A percentile compares a stretch with the other conserved stretches of the same genome.
Conservation (phyloP, 352 stramenopile genomes). For the Phytophthora vignae region DNA sequence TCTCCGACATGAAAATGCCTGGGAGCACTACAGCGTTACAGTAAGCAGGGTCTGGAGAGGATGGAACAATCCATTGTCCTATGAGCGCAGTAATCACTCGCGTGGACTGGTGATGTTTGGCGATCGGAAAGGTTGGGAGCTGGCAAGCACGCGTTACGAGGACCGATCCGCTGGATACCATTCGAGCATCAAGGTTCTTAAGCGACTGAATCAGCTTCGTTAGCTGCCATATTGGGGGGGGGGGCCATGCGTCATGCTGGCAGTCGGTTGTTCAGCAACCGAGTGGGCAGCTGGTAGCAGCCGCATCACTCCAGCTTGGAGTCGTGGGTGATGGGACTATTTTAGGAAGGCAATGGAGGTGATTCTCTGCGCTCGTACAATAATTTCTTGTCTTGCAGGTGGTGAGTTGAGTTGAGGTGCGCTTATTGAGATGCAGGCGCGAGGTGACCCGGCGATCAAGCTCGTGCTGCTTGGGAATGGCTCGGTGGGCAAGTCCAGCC, state of each 20-base stretch:
- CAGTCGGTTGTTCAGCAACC: constrained; percentile 4
- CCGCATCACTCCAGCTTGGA: too few relatives aligned
- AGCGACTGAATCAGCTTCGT: constrained; percentile 27
- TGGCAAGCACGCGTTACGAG: constrained; percentile 1
- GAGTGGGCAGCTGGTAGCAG: too few relatives aligned
- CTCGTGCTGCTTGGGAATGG: constrained; percentile 88
- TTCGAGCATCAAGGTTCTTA: constrained; percentile 14
- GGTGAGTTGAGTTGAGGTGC: constrained; percentile 2
- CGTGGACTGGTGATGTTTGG: constrained; percentile 16
- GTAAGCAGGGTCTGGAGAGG: constrained; percentile 27
- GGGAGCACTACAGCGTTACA: constrained; percentile 22
- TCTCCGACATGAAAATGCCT: constrained; percentile 15
- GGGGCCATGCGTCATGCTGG: constrained; percentile 7
- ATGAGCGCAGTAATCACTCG: constrained; percentile 14
- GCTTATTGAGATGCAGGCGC: constrained; percentile 30
- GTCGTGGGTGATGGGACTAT: constrained; percentile 22
- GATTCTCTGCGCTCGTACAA: constrained; percentile 25
- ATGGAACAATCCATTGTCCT: constrained; percentile 23
- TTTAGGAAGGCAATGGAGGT: constrained; percentile 38
- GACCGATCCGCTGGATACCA: constrained; percentile 15
- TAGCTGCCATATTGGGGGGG: constrained; percentile 1
- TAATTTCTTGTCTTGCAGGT: constrained; percentile 5
- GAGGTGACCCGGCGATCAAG: constrained; percentile 75
- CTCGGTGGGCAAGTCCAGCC: constrained; percentile 87
- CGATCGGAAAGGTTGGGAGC: constrained; percentile 11